A percentile compares a stretch with the other conserved stretches of the same genome.
These are phyloP conservation scores for Calonectria pseudoreteaudii DNA, from an alignment of 2,329 filamentous ascomycete genomes.

Conservation along the genomic window DNA sequence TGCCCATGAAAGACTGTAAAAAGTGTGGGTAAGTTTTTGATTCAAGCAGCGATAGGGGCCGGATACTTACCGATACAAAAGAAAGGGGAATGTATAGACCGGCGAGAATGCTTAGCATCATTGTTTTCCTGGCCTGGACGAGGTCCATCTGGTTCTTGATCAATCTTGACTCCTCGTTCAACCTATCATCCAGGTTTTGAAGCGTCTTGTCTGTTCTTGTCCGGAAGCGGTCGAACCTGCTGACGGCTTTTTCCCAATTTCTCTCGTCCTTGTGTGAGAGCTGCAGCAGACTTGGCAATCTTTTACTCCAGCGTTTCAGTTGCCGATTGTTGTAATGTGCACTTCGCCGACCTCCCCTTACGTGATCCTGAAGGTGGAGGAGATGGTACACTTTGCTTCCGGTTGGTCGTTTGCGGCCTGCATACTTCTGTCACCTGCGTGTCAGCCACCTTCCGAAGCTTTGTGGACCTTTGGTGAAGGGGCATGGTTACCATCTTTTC, in stretches of 20 bases:
- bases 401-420: not conserved
- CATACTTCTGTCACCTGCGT: not conserved
- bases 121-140: not conserved
- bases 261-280: not conserved
- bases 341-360: not conserved
- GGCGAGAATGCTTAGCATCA: not conserved
- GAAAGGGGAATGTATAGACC: not conserved
- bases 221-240: not conserved
- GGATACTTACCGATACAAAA: not conserved
- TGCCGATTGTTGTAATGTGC: not conserved
- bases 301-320: not conserved
- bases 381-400: not conserved
- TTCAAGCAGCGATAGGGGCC: not conserved
- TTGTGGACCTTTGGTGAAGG: not conserved
- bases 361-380: not conserved
- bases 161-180: not conserved
- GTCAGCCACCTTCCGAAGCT: not conserved
- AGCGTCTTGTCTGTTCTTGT: not conserved
- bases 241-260: not conserved
- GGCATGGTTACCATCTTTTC: not conserved
- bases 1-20: not conserved
- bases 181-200: not conserved
- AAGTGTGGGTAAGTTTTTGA: not conserved
- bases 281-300: not conserved
- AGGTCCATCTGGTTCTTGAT: not conserved